phyloP scores from a whole-genome alignment of 257 asterid genomes.

The Paulownia fortunei region DNA sequence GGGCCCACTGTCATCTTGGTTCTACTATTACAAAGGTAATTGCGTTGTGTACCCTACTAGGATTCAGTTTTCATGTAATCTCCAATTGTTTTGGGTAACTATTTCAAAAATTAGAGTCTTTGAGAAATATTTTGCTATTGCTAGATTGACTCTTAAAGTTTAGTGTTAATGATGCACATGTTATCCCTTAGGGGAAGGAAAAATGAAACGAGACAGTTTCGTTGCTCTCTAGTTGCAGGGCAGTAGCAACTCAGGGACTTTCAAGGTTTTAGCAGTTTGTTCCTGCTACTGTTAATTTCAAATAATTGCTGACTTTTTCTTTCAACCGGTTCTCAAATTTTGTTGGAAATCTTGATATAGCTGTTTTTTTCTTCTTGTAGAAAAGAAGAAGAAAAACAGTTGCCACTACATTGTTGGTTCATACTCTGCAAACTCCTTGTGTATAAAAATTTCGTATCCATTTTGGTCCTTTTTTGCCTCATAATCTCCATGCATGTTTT shows the following conservation, averaged over 20 bases:
- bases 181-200: too few relatives aligned
- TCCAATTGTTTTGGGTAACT: not conserved
- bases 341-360: not conserved
- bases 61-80: not conserved
- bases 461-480: not conserved
- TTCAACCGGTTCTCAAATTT: not conserved
- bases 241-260: too few relatives aligned
- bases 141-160: too few relatives aligned
- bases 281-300: not conserved
- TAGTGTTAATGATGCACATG: too few relatives aligned
- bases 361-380: not conserved
- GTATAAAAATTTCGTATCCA: not conserved
- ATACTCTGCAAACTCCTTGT: not conserved
- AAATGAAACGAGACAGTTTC: too few relatives aligned
- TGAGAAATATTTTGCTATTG: not conserved
- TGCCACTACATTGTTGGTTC: too few relatives aligned
- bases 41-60: not conserved
- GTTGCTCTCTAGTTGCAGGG: not conserved
- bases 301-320: not conserved
- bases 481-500: not conserved
- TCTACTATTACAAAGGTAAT: slow-evolving; percentile 94
- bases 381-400: too few relatives aligned
- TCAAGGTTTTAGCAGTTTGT: not conserved
- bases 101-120: not conserved
- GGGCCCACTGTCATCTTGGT: slow-evolving; percentile 98